phyloP scores from a whole-genome alignment of 2,329 filamentous ascomycete species.

The Colletotrichum sp. region DNA sequence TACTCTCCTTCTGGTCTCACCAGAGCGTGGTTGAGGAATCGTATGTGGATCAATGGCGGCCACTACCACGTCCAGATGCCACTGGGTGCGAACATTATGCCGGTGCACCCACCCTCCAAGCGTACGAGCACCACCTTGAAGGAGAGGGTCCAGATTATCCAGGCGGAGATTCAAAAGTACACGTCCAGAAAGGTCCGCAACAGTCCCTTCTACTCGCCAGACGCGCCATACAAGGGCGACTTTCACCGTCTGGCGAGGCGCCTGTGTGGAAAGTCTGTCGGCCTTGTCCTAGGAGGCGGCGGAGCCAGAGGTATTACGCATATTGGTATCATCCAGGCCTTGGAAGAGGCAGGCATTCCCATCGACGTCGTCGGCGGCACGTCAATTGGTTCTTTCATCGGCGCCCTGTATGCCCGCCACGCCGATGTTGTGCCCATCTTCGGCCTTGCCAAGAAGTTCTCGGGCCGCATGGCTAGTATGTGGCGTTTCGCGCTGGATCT shows the following conservation, averaged over 20 bases:
- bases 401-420: conserved; percentile 92
- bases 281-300: conserved; percentile 90
- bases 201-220: conserved; percentile 85
- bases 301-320: conserved; percentile 92
- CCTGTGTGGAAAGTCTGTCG: conserved; percentile 92
- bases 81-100: conserved; percentile 76
- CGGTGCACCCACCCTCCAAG: conserved; percentile 75
- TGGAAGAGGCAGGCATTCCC: conserved; percentile 95
- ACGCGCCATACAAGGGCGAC: conserved; percentile 93
- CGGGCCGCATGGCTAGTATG: conserved; percentile 97
- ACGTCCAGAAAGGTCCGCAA: conserved; percentile 92
- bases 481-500: conserved; percentile 98
- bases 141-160: conserved; percentile 89
- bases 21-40: conserved; percentile 86
- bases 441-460: conserved; percentile 94
- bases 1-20: conserved; percentile 87
- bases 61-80: conserved; percentile 98
- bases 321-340: conserved; percentile 89
- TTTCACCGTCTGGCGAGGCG: conserved; percentile 91
- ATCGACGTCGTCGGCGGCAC: conserved; percentile 96
- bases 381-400: conserved; percentile 95
- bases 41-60: conserved; percentile 97
- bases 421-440: conserved; percentile 98
- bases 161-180: conserved; percentile 98
- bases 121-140: conserved; percentile 87